These are phyloP conservation scores for Neurospora africana DNA, from an alignment of 495 filamentous ascomycete species.

Conservation along the genomic window DNA sequence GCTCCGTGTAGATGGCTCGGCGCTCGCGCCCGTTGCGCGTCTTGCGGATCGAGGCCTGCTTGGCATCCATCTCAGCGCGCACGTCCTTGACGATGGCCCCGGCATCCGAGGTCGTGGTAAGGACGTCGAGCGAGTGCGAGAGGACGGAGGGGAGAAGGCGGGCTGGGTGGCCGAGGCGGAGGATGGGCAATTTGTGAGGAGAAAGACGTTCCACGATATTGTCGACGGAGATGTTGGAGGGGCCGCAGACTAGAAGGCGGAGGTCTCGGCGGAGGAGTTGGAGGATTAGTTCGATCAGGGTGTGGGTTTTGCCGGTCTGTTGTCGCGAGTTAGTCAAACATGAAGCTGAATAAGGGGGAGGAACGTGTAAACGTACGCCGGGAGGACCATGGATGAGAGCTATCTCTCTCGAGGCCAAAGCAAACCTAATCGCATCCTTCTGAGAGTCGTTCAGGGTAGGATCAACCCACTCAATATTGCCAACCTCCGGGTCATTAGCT, in stretches of 20 bases:
- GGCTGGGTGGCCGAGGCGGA: slow-evolving; percentile 88
- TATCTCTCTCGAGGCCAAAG: slow-evolving; percentile 70
- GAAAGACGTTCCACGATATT: slow-evolving; percentile 95
- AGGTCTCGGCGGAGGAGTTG: slow-evolving; percentile 64
- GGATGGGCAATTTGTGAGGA: slow-evolving; percentile 70
- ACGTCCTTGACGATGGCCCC: slow-evolving; percentile 86
- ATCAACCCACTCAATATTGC: slow-evolving; percentile 61
- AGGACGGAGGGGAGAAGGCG: slow-evolving; percentile 81
- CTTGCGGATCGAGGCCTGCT: slow-evolving; percentile 81
- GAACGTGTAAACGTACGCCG: slow-evolving; percentile 39
- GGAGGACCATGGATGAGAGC: slow-evolving; percentile 93
- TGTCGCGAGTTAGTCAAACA: neutral
- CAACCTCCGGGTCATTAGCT: slow-evolving; percentile 26
- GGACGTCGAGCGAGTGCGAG: slow-evolving; percentile 78
- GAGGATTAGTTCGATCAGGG: slow-evolving; percentile 85
- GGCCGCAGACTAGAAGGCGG: slow-evolving; percentile 83
- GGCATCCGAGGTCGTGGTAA: slow-evolving; percentile 86
- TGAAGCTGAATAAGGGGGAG: neutral
- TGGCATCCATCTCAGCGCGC: slow-evolving; percentile 83
- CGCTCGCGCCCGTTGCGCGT: slow-evolving; percentile 71
- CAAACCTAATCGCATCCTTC: slow-evolving; percentile 83
- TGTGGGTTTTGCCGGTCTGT: slow-evolving; percentile 91
- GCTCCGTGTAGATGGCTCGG: slow-evolving; percentile 69
- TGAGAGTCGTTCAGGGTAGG: slow-evolving; percentile 77
- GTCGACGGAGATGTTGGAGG: slow-evolving; percentile 93